Evolutionary conservation across 2,329 filamentous ascomycete species (phyloP), one percentile per base, ranked within the genome.

Genomic region (Kalaharituber pfeilii): DNA sequence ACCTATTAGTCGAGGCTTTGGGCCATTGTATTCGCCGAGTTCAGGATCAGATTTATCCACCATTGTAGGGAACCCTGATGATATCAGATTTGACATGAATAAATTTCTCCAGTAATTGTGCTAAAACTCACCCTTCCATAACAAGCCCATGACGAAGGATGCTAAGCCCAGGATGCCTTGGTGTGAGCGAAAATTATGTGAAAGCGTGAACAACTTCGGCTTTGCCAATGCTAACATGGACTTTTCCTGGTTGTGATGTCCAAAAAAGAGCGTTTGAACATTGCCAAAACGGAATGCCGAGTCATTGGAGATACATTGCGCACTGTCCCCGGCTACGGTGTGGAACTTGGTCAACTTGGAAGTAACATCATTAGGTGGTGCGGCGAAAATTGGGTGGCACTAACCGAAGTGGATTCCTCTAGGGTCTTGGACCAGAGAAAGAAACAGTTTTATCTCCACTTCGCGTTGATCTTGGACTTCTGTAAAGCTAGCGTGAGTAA

Each of bases 241-340:
- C 30, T 49, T 26, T 60, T 55, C 2, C 54, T 55, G 11, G 57
- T 50, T 25, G 57, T 42, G 66, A 36, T 65, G 59, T 13, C 64
- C 55, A 29, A 60, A 64, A 26, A 68, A 66, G 7, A 66, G 44
- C 4, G 57, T 59, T 53, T 66, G 67, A 3, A 67, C 53, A 33
- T 67, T 65, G 8, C 61, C 57, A 39, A 68, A 68, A 1, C 66
- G 60, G 28, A 67, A 67, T 1, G 60, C 65, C 1, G 65, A 65
- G 47, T 68, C 66, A 30, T 66, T 64, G 0, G 66, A 67, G 27
- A 68, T 67, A 15, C 62, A 65, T 53, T 68, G 66, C 0, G 66
- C 66, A 2, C 65, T 67, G 51, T 68, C 66, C 1, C 33, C 33
- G 33, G 33, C 33, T n/a, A n/a, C n/a, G n/a, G n/a, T n/a, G n/a